Evolutionary conservation across 352 stramenopile genomes (phyloP), one percentile per base, ranked within the genome.

Genomic region (Pythium diclinum): DNA sequence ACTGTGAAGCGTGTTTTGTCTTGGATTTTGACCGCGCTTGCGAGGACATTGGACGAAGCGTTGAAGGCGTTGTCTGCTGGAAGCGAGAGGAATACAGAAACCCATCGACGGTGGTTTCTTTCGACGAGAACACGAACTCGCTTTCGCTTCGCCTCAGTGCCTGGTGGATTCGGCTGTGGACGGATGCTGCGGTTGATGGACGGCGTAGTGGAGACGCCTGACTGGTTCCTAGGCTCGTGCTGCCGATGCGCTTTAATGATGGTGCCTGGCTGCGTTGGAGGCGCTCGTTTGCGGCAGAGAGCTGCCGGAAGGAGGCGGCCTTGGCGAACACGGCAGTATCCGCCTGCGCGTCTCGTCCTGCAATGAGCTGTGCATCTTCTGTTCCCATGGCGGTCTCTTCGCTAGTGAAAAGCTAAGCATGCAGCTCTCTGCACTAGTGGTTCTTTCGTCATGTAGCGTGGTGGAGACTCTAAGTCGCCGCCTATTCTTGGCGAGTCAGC

Each of bases 121-220:
- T 86, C 52, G 61, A 81, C 10, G 72, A 81, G 59, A 83, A 78
- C 44, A 79, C 71, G 53, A 91, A 91, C 28, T 83, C 76, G 36
- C 67, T 87, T 19, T 79, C 77, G 38, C 68, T 88, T 38, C 72
- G 74, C 1, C 72, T 73, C 38, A 91, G 63, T 11, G 78, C 77
- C 61, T 91, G 69, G 36, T 88, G 81, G 17, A 88, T 74, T 13
- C 81, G 78, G 57, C 79, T 91, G 57, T 85, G 79, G 3, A 74
- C 76, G 1, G 71, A 68, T 23, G 72, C 69, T 11, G 81, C 81
- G 9, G 81, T 88, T 19, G 78, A 71, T 14, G 81, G 78, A 6
- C 79, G 71, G 3, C 57, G 58, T 10, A 32, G 9, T 5, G 36
- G 40, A 4, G 60, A 48, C 7, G 46, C 16, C 21, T 9, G 11